Conservation (phyloP, 306 rosid species). For the Corylus avellana region DNA sequence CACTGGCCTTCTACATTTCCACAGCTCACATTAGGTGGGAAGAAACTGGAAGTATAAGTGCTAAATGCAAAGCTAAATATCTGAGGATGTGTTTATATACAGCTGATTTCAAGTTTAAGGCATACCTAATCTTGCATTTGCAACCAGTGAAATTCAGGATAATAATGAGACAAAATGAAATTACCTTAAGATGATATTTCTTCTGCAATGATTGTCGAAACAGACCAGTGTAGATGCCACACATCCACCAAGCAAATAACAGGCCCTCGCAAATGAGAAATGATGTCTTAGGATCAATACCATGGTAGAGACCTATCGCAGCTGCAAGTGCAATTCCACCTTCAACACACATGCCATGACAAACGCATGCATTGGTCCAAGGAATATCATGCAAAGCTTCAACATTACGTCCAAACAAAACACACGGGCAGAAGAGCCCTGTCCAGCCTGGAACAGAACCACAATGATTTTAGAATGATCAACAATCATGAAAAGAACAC, state of each 20-base stretch:
- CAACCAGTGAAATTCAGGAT: not conserved
- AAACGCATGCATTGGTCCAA: constrained; percentile 62
- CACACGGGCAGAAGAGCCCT: constrained; percentile 76
- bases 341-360: constrained; percentile 70
- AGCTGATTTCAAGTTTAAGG: not conserved
- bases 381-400: constrained; percentile 57
- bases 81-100: not conserved
- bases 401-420: constrained; percentile 65
- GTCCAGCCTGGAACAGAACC: constrained; percentile 53
- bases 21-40: not conserved
- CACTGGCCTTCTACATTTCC: not conserved
- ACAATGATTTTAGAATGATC: not conserved
- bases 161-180: not conserved
- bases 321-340: constrained; percentile 64
- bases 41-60: not conserved
- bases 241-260: constrained; percentile 80
- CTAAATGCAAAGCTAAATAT: not conserved
- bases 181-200: constrained; percentile 68
- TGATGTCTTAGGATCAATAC: constrained; percentile 64
- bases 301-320: constrained; percentile 49
- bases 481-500: not conserved
- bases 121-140: not conserved
- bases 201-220: constrained; percentile 69
- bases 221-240: constrained; percentile 75
- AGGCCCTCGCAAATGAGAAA: constrained; percentile 62